Base-by-base conservation (phyloP, 2,329 filamentous ascomycete species). In the Coleophoma crateriformis region DNA sequence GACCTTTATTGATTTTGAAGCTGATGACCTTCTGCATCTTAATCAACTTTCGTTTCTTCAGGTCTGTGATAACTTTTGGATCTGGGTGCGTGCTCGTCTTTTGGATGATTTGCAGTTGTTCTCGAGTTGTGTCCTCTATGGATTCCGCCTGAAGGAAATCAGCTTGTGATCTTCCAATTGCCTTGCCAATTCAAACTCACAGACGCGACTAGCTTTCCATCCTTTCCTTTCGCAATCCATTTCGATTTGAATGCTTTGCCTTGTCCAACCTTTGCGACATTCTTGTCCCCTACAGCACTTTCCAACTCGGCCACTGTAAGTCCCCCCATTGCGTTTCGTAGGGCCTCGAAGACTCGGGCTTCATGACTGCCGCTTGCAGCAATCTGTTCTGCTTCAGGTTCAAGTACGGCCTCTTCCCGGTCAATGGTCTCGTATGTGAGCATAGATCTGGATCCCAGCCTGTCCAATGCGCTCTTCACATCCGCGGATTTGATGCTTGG, bases 1-100 rank as follows among this genome's bases (percentile, higher is more conserved):
- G 72, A 0, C 90, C 94, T 74, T 96, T 96, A 52, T 75, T 74
- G 52, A 95, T 83, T 59, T 81, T 87, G 78, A 94, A 99, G 67
- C 76, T 84, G 61, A 95, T 87, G 51, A 88, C 81, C 74, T 96
- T 97, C 60, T 89, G 83, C 64, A 89, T 76, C 58, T 79, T 85
- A 56, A 96, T 77, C 45, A 99, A 79, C 73, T 96, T 97, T 64
- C 92, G 84, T 78, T 96, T 96, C 73, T 86, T 91, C 58, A 96
- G 74, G 54, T 97, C 92, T 48, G 82, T 77, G 27, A 96, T 68
- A 34, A 84, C 76, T 70, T 95, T 95, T 46, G 81, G 66, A 61
- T 96, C 88, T 19, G 78, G 71, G 58, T 88, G 76, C 22, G 84
- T 82, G 58, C 81, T 80, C 13, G 79, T 86, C 58, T 85, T 72